Conservation (phyloP, 2,329 filamentous ascomycete genomes). For the Didymella pomorum region DNA sequence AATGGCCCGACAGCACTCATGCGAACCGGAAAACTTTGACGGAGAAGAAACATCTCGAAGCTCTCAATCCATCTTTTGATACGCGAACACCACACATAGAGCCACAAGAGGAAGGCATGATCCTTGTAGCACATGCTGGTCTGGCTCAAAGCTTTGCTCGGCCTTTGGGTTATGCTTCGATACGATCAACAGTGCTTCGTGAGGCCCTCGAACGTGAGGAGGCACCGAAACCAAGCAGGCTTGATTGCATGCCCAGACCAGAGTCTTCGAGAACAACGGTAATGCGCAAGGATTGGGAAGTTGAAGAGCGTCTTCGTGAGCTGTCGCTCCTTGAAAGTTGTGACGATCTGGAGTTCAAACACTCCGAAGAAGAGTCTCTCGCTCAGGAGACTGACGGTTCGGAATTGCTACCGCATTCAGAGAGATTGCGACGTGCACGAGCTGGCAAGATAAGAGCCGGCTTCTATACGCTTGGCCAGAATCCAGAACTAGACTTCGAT, state of each 20-base stretch:
- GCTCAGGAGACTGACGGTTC: background rate
- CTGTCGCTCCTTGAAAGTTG: background rate
- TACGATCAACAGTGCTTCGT: constrained; percentile 1
- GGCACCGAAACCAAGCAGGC: background rate
- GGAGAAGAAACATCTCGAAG: background rate
- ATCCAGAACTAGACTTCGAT: background rate
- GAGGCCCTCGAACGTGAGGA: background rate
- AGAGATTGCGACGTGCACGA: background rate
- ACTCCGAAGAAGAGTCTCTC: too few species aligned
- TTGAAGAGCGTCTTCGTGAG: background rate
- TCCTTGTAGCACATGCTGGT: background rate
- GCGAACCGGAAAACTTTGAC: background rate
- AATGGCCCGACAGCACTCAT: background rate
- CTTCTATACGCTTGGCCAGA: background rate
- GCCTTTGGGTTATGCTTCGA: background rate
- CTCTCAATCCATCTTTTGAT: background rate
- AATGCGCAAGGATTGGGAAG: background rate
- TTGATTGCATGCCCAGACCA: background rate
- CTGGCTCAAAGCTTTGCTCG: background rate
- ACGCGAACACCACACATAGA: background rate
- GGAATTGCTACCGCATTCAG: background rate
- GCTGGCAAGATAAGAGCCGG: background rate
- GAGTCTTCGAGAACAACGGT: background rate
- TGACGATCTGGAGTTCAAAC: background rate
- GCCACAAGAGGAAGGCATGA: background rate